Conservation (phyloP, 2,329 filamentous ascomycete genomes). For the Dryadomyces quercus-mongolicae region DNA sequence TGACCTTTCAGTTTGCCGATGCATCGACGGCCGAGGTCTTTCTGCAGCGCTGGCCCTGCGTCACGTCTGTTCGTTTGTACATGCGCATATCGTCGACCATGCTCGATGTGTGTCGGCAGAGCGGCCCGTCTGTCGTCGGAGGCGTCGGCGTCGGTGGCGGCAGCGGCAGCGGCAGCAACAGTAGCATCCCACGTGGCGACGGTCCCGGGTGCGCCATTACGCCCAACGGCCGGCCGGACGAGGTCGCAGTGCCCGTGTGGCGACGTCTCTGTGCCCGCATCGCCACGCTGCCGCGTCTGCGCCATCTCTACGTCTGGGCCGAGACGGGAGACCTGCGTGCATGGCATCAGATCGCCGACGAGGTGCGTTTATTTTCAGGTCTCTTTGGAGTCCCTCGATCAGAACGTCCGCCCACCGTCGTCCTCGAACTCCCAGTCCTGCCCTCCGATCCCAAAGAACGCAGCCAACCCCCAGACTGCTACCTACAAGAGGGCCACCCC, state of each 20-base stretch:
- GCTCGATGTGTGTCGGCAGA: conserved; percentile 16
- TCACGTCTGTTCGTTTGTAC: conserved; percentile 16
- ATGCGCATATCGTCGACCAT: conserved; percentile 14
- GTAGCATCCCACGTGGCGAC: conserved; percentile 1
- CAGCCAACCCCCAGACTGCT: neutral
- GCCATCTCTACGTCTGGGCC: conserved; percentile 16
- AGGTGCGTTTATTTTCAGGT: conserved; percentile 15
- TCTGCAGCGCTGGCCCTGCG: conserved; percentile 10
- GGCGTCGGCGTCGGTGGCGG: neutral
- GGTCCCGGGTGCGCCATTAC: conserved; percentile 6
- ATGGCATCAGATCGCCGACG: conserved; percentile 18
- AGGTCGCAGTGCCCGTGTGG: conserved; percentile 14
- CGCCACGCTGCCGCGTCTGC: conserved; percentile 10
- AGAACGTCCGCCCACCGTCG: neutral
- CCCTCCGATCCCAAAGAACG: neutral
- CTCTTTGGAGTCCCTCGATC: conserved; percentile 8
- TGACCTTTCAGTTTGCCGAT: conserved; percentile 20
- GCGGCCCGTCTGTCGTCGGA: neutral
- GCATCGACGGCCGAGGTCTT: conserved; percentile 14
- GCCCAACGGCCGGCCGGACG: neutral
- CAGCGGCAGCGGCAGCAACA: neutral
- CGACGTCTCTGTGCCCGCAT: conserved; percentile 15
- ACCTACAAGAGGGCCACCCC: neutral
- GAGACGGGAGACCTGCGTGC: conserved; percentile 18
- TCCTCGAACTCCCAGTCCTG: conserved; percentile 3